These are phyloP conservation scores for Botrytis pseudocinerea DNA, from an alignment of 2,329 filamentous ascomycete species.

Conservation along the genomic window DNA sequence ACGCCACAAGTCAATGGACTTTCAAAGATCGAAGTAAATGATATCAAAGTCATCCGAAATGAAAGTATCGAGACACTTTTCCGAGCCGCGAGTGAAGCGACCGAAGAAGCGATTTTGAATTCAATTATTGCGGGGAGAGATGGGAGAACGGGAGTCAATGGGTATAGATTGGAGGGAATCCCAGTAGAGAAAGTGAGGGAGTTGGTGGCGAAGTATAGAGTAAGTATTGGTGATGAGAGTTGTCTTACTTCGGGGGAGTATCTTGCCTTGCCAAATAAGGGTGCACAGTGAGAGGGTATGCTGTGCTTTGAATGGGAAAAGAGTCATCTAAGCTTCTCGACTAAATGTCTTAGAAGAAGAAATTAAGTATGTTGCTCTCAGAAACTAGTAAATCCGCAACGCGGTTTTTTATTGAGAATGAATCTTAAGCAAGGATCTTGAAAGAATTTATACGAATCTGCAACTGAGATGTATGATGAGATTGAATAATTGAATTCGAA, in stretches of 20 bases:
- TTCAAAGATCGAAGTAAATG: conserved; percentile 45
- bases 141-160: conserved; percentile 56
- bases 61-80: conserved; percentile 61
- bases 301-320: neutral
- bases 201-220: conserved; percentile 30
- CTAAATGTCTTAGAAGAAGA: neutral
- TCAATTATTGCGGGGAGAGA: conserved; percentile 59
- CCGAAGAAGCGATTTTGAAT: conserved; percentile 68
- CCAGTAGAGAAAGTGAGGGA: conserved; percentile 44
- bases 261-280: conserved; percentile 1
- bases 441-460: too few species aligned
- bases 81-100: conserved; percentile 61
- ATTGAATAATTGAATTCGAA: neutral
- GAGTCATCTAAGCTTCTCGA: neutral
- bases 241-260: neutral
- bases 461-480: too few species aligned
- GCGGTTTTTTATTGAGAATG: too few species aligned
- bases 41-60: conserved; percentile 55
- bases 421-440: too few species aligned
- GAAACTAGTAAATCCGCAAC: too few species aligned
- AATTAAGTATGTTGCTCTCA: too few species aligned
- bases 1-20: conserved; percentile 36
- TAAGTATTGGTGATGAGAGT: conserved; percentile 24
- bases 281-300: neutral
- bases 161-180: conserved; percentile 51